Evolutionary conservation across 495 filamentous ascomycete genomes (phyloP).

Genomic region (Staphylotrichum longicolle): DNA sequence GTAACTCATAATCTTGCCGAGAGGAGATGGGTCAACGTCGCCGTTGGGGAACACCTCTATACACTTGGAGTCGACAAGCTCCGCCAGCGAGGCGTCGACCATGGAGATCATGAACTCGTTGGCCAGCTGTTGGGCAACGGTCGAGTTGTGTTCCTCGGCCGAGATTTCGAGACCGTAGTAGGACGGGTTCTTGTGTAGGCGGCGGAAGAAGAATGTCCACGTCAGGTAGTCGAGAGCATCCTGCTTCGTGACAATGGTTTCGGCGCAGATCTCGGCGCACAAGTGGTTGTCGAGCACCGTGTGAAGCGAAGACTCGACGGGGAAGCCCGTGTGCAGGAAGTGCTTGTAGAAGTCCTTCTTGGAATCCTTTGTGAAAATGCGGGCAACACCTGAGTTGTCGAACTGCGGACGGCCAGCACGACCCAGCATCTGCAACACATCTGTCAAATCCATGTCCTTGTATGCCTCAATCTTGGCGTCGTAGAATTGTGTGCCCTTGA

Average conservation of each 20-base stretch:
- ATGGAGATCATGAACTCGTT: constrained; percentile 91
- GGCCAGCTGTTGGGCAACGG: constrained; percentile 76
- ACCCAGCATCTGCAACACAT: constrained; percentile 97
- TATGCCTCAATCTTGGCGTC: constrained; percentile 98
- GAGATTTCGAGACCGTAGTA: constrained; percentile 97
- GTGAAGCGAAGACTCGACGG: constrained; percentile 93
- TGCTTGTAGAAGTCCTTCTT: constrained; percentile 99
- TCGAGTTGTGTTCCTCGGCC: constrained; percentile 86
- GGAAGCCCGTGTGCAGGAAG: constrained; percentile 97
- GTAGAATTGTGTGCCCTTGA: constrained; percentile 98
- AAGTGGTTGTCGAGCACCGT: constrained; percentile 97
- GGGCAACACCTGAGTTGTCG: constrained; percentile 88
- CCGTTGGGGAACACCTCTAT: constrained; percentile 78
- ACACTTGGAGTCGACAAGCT: constrained; percentile 80
- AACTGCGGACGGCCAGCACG: constrained; percentile 96
- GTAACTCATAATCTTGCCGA: constrained; percentile 98
- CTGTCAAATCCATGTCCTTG: constrained; percentile 97
- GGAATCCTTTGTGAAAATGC: constrained; percentile 94
- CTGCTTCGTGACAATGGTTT: constrained; percentile 89
- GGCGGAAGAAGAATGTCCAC: constrained; percentile 99
- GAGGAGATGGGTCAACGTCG: constrained; percentile 80
- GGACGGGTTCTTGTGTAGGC: constrained; percentile 96
- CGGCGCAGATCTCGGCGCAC: constrained; percentile 89
- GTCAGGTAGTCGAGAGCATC: constrained; percentile 97
- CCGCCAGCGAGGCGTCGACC: constrained; percentile 78